These are phyloP conservation scores for Nemania diffusa DNA, from an alignment of 2,329 filamentous ascomycete species.

Conservation along the genomic window DNA sequence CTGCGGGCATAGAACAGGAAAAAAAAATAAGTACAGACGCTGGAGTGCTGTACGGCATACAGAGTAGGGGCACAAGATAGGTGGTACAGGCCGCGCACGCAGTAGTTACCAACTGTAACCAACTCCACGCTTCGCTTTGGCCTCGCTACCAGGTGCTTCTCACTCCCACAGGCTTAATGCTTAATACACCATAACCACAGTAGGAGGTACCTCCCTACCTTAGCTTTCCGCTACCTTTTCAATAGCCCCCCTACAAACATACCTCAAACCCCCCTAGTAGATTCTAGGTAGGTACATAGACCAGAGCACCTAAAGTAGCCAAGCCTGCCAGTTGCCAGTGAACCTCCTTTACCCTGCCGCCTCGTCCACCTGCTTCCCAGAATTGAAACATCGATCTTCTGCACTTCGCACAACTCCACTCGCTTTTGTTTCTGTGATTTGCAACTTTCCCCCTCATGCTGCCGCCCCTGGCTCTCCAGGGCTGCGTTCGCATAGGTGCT, in stretches of 20 bases:
- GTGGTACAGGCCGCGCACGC: not conserved
- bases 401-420: conserved; percentile 56
- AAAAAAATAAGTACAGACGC: not conserved
- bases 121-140: not conserved
- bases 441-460: conserved; percentile 49
- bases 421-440: conserved; percentile 54
- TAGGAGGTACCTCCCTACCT: not conserved
- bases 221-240: not conserved
- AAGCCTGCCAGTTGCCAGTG: conserved; percentile 19
- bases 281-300: conserved; percentile 10
- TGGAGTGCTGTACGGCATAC: not conserved
- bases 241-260: not conserved
- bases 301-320: conserved; percentile 25
- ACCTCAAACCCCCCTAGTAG: not conserved
- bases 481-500: conserved; percentile 53
- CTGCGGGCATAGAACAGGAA: not conserved
- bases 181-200: too few relatives aligned
- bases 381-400: conserved; percentile 51
- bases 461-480: conserved; percentile 60
- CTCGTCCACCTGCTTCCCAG: conserved; percentile 39
- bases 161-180: not conserved
- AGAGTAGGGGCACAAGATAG: not conserved
- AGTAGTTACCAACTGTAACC: conserved; percentile 10
- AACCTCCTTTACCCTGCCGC: conserved; percentile 42
- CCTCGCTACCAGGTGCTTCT: not conserved